Conservation (phyloP, 1,284 basidiomycete species). For the Agroathelia rolfsii region DNA sequence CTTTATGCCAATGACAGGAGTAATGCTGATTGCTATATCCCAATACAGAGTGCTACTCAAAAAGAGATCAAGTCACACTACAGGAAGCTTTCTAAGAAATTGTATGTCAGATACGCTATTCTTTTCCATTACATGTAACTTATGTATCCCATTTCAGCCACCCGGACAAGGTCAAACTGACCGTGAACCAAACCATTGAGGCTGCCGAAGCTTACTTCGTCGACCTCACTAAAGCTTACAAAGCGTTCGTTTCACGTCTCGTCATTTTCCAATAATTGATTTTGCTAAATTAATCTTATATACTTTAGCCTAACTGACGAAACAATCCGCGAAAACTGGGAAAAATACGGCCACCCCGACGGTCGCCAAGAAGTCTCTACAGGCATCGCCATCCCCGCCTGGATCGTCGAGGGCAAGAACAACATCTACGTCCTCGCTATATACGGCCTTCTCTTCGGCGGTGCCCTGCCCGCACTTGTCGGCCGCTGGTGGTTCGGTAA, state of each 20-base stretch:
- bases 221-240: slow-evolving; percentile 96
- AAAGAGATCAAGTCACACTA: slow-evolving; percentile 96
- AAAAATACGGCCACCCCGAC: slow-evolving; percentile 92
- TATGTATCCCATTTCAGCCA: slow-evolving; percentile 46
- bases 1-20: no score
- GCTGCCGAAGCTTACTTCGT: slow-evolving; percentile 87
- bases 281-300: slow-evolving; percentile 5
- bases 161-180: slow-evolving; percentile 90
- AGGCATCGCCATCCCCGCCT: slow-evolving; percentile 92
- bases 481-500: slow-evolving; percentile 98
- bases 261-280: neutral
- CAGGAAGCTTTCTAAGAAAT: slow-evolving; percentile 86
- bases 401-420: slow-evolving; percentile 91
- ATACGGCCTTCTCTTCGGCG: slow-evolving; percentile 85
- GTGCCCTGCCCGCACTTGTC: slow-evolving; percentile 80
- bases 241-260: slow-evolving; percentile 48
- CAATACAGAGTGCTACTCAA: slow-evolving; percentile 50
- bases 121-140: slow-evolving; percentile 1
- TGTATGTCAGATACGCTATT: slow-evolving; percentile 40
- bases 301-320: slow-evolving; percentile 78
- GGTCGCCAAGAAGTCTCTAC: slow-evolving; percentile 91
- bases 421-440: slow-evolving; percentile 83
- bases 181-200: slow-evolving; percentile 81
- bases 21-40: slow-evolving; percentile 1
- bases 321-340: slow-evolving; percentile 85